Evolutionary conservation across 2,329 filamentous ascomycete genomes (phyloP).

Genomic region (Trichoderma semiorbis): DNA sequence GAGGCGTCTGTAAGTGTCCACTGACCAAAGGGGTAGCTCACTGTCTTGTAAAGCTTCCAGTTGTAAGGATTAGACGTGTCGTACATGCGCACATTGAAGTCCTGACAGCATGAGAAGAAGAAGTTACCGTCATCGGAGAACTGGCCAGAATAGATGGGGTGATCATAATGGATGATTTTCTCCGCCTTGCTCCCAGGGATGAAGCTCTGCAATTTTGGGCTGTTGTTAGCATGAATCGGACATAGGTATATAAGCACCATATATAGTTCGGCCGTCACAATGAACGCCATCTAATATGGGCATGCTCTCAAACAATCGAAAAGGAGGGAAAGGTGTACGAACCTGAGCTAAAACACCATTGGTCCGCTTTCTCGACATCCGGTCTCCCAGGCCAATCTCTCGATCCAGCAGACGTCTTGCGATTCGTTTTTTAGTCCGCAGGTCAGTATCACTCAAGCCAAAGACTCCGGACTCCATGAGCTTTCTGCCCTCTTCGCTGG

Average conservation of each 20-base stretch:
- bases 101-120: constrained; percentile 88
- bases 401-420: constrained; percentile 72
- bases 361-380: constrained; percentile 57
- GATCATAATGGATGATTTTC: constrained; percentile 81
- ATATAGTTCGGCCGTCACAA: not conserved
- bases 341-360: constrained; percentile 66
- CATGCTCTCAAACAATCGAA: not conserved
- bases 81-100: constrained; percentile 95
- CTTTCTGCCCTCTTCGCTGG: constrained; percentile 69
- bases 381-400: constrained; percentile 70
- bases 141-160: constrained; percentile 88
- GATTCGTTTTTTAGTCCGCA: constrained; percentile 56
- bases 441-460: constrained; percentile 61
- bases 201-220: constrained; percentile 52
- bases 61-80: constrained; percentile 93
- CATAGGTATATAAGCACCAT: not conserved
- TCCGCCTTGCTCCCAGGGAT: constrained; percentile 77
- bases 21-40: constrained; percentile 77
- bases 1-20: constrained; percentile 97
- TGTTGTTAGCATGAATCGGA: not conserved
- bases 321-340: constrained; percentile 20
- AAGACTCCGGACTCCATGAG: constrained; percentile 83
- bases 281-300: not conserved
- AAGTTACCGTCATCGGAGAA: constrained; percentile 98
- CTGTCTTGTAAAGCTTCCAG: constrained; percentile 94